These are phyloP conservation scores for Lichtheimia ornata DNA, from an alignment of 371 early-diverging fungal genomes.

Conservation along the genomic window DNA sequence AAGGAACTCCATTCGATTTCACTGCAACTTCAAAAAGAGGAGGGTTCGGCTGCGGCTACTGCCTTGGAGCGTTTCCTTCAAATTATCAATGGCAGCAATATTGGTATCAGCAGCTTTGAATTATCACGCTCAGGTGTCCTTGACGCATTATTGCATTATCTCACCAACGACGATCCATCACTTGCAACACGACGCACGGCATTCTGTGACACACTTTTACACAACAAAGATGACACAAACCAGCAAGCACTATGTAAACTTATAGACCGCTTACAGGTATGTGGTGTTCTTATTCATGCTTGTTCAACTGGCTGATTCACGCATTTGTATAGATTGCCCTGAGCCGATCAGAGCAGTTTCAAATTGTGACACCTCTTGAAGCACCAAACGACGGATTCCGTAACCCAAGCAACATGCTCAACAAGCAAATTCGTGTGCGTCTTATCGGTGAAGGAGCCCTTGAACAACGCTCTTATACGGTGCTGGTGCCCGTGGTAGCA, in stretches of 20 bases:
- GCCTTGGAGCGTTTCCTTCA: conserved; percentile 16
- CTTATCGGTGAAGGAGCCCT: conserved; percentile 6
- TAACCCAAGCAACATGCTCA: conserved; percentile 1
- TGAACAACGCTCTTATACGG: conserved; percentile 1
- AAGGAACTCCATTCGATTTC: conserved; percentile 4
- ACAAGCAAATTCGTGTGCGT: conserved; percentile 8
- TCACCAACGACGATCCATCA: conserved; percentile 25
- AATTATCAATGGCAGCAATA: conserved; percentile 25
- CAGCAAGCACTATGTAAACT: conserved; percentile 2
- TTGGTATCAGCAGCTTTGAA: conserved; percentile 78
- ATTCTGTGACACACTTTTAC: neutral
- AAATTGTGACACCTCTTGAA: neutral
- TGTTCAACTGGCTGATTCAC: too few species aligned
- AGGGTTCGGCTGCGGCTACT: neutral
- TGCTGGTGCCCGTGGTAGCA: conserved; percentile 1
- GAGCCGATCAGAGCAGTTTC: conserved; percentile 6
- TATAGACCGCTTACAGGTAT: conserved; percentile 1
- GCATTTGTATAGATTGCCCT: neutral
- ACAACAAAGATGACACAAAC: too few species aligned
- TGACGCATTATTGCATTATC: conserved; percentile 51
- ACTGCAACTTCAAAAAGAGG: neutral
- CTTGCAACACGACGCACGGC: neutral
- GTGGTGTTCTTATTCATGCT: too few species aligned
- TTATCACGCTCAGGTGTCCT: conserved; percentile 74
- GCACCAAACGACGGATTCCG: neutral